Conservation (phyloP, 108 stramenopile species). For the Fragilariopsis cylindrus region DNA sequence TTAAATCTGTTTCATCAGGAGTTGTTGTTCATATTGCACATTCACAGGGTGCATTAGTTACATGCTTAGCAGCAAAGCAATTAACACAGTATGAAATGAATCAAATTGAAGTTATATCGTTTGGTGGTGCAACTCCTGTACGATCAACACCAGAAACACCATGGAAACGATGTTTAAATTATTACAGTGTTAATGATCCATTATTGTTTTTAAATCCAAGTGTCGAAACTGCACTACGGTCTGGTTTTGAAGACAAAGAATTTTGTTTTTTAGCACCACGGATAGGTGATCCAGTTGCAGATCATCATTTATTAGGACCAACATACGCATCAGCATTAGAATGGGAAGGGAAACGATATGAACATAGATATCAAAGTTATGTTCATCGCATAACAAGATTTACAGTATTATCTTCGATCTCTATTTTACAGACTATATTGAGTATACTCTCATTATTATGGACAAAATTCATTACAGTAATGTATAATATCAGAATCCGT, state of each 20-base stretch:
- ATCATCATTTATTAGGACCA: slow-evolving; percentile 76
- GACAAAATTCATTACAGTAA: not conserved
- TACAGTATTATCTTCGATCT: not conserved
- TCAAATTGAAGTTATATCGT: slow-evolving; percentile 78
- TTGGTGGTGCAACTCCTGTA: slow-evolving; percentile 75
- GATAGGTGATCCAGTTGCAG: slow-evolving; percentile 74
- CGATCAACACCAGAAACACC: slow-evolving; percentile 66
- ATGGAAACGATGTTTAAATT: slow-evolving; percentile 83
- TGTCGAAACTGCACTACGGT: slow-evolving; percentile 70
- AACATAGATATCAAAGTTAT: slow-evolving; percentile 37
- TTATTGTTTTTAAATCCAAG: slow-evolving; percentile 74
- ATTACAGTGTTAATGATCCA: slow-evolving; percentile 89
- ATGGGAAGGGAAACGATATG: slow-evolving; percentile 85
- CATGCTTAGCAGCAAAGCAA: slow-evolving; percentile 70
- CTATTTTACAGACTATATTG: not conserved
- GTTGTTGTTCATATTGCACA: slow-evolving; percentile 86
- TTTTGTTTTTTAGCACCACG: slow-evolving; percentile 67
- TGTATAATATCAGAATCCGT: not conserved
- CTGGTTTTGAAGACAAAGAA: slow-evolving; percentile 64
- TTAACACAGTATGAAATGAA: slow-evolving; percentile 67
- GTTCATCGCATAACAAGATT: not conserved
- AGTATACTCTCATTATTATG: not conserved
- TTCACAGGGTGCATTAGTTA: slow-evolving; percentile 87
- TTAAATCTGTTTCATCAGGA: slow-evolving; percentile 49
- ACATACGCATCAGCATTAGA: slow-evolving; percentile 78